Evolutionary conservation across 2,329 filamentous ascomycete genomes (phyloP).

Genomic region (Beauveria sp.): DNA sequence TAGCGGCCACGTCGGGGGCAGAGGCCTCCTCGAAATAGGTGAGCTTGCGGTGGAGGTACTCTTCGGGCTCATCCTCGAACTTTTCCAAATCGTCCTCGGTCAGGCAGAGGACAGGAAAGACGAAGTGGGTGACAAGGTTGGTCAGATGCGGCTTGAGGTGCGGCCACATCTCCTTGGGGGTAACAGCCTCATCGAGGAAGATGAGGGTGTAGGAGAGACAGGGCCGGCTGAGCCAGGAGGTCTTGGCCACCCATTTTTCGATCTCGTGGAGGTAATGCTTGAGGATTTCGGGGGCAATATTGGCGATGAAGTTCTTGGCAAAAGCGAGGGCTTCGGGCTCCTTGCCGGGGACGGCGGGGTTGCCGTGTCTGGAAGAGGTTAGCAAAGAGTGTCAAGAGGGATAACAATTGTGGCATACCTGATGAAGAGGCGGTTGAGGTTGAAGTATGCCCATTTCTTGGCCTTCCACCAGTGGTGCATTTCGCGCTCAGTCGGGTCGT

Average conservation of each 20-base stretch:
- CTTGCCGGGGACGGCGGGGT: slow-evolving; percentile 68
- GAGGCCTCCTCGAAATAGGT: slow-evolving; percentile 98
- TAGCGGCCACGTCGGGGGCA: slow-evolving; percentile 88
- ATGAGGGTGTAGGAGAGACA: slow-evolving; percentile 89
- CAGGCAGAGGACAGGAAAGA: slow-evolving; percentile 93
- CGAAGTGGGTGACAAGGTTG: slow-evolving; percentile 84
- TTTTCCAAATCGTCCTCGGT: slow-evolving; percentile 87
- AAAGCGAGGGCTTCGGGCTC: slow-evolving; percentile 70
- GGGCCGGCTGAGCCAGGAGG: slow-evolving; percentile 87
- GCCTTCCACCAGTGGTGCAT: slow-evolving; percentile 99
- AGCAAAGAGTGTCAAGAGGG: not conserved
- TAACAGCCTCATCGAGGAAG: slow-evolving; percentile 94
- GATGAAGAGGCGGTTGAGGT: slow-evolving; percentile 91
- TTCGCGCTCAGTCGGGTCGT: slow-evolving; percentile 76
- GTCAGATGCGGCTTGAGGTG: slow-evolving; percentile 89
- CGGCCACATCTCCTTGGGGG: slow-evolving; percentile 94
- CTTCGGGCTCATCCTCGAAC: slow-evolving; percentile 88
- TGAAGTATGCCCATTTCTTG: slow-evolving; percentile 99
- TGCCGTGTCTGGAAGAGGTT: slow-evolving; percentile 64
- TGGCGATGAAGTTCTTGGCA: slow-evolving; percentile 82
- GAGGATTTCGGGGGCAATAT: slow-evolving; percentile 90
- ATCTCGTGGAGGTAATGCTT: slow-evolving; percentile 92
- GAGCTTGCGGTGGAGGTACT: slow-evolving; percentile 93
- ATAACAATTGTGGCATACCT: slow-evolving; percentile 47
- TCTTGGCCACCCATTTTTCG: slow-evolving; percentile 95